Percentiles rank a stretch among this genome's conserved stretches.
These are phyloP conservation scores for Stemphylium lycopersici DNA, from an alignment of 2,329 filamentous ascomycete genomes.

Conservation along the genomic window DNA sequence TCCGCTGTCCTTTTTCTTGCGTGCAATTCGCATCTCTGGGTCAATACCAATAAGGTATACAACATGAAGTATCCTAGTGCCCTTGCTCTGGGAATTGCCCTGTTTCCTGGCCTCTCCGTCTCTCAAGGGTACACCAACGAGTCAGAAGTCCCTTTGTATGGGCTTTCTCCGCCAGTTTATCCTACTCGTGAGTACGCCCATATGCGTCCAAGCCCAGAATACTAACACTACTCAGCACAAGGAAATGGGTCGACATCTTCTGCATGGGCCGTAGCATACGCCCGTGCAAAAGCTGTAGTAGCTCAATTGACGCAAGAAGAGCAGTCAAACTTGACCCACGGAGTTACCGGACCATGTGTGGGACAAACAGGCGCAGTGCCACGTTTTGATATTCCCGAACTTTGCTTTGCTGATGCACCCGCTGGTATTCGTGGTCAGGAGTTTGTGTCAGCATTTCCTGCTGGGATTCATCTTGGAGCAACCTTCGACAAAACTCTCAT, in stretches of 20 bases:
- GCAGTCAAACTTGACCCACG: slow-evolving; percentile 51
- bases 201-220: neutral
- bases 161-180: slow-evolving; percentile 38
- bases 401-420: slow-evolving; percentile 50
- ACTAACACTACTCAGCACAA: slow-evolving; percentile 22
- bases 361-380: slow-evolving; percentile 47
- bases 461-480: slow-evolving; percentile 59
- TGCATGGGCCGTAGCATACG: slow-evolving; percentile 37
- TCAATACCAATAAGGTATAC: neutral
- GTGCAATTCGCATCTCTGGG: neutral
- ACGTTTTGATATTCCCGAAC: slow-evolving; percentile 45
- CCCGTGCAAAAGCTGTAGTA: slow-evolving; percentile 49
- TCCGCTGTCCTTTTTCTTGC: neutral
- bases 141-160: slow-evolving; percentile 38
- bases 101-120: slow-evolving; percentile 11
- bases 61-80: slow-evolving; percentile 13
- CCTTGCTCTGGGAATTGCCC: slow-evolving; percentile 11
- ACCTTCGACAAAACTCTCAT: slow-evolving; percentile 75
- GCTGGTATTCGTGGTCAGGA: slow-evolving; percentile 43
- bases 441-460: slow-evolving; percentile 41
- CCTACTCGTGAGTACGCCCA: slow-evolving; percentile 30
- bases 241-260: slow-evolving; percentile 32
- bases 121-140: slow-evolving; percentile 34
- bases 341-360: slow-evolving; percentile 40
- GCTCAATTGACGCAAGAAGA: slow-evolving; percentile 51